These are phyloP conservation scores for Arthrobotrys pseudoclavata DNA, from an alignment of 2,329 filamentous ascomycete genomes.

Conservation along the genomic window DNA sequence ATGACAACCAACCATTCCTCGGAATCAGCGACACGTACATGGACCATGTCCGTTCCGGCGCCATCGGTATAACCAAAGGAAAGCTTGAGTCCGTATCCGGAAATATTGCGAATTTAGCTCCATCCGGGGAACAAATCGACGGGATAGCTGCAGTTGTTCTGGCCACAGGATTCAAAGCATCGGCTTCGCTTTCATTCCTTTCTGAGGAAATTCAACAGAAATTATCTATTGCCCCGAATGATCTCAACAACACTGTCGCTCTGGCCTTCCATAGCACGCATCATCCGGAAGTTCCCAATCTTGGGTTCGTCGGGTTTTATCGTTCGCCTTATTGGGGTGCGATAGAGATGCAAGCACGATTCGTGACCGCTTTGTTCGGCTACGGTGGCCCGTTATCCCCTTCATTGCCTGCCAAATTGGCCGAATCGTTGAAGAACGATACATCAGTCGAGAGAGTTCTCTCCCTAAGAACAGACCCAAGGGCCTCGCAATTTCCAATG, in stretches of 20 bases:
- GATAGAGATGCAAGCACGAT: constrained; percentile 86
- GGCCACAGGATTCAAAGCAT: constrained; percentile 80
- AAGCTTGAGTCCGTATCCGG: constrained; percentile 67
- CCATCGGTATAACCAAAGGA: constrained; percentile 71
- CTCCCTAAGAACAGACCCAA: constrained; percentile 68
- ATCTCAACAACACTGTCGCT: constrained; percentile 72
- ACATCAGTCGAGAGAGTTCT: constrained; percentile 69
- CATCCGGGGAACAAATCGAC: constrained; percentile 66
- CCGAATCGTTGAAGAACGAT: constrained; percentile 68
- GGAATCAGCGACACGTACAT: constrained; percentile 79
- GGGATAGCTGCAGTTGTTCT: constrained; percentile 78
- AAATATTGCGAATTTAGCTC: constrained; percentile 65
- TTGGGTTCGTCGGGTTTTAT: constrained; percentile 88
- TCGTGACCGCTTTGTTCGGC: constrained; percentile 75
- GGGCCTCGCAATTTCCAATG: constrained; percentile 81
- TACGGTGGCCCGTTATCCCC: constrained; percentile 63
- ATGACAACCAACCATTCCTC: constrained; percentile 74
- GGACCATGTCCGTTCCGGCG: constrained; percentile 78
- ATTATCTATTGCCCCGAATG: constrained; percentile 72
- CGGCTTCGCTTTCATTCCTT: constrained; percentile 76
- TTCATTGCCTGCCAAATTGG: constrained; percentile 64
- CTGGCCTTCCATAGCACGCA: constrained; percentile 78
- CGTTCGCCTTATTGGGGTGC: constrained; percentile 87
- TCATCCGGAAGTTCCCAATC: constrained; percentile 73
- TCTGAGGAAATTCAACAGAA: constrained; percentile 71